phyloP scores from a whole-genome alignment of 805 yeast species.

The Yamadazyma endophytica region DNA sequence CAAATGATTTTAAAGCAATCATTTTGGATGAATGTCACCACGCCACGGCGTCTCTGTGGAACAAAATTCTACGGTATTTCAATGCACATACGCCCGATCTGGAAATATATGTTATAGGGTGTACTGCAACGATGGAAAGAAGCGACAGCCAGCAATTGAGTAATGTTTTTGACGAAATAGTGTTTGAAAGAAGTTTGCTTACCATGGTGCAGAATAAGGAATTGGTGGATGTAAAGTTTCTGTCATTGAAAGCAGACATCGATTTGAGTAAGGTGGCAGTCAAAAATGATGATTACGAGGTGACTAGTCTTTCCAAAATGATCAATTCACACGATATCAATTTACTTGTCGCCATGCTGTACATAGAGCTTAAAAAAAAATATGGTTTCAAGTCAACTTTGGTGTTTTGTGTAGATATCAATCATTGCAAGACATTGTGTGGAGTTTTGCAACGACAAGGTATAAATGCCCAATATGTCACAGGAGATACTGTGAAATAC shows the following conservation, averaged over 20 bases:
- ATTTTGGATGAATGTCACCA: constrained; percentile 94
- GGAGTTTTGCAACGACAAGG: constrained; percentile 53
- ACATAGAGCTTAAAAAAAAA: constrained; percentile 30
- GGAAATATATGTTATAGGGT: constrained; percentile 64
- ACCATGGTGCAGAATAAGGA: constrained; percentile 68
- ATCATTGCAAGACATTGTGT: constrained; percentile 57
- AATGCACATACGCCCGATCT: constrained; percentile 39
- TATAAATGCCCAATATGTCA: constrained; percentile 65
- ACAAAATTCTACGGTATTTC: constrained; percentile 55
- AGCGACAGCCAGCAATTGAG: constrained; percentile 64
- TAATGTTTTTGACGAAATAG: constrained; percentile 65
- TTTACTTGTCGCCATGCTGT: constrained; percentile 52
- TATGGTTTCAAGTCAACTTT: constrained; percentile 56
- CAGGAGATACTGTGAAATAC: constrained; percentile 55
- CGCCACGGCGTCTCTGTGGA: constrained; percentile 70
- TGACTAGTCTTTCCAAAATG: constrained; percentile 45
- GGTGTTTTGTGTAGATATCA: constrained; percentile 72
- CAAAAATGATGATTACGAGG: constrained; percentile 50
- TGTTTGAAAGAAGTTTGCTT: constrained; percentile 59
- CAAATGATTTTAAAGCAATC: constrained; percentile 62
- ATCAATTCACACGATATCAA: constrained; percentile 55
- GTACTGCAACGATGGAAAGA: constrained; percentile 82
- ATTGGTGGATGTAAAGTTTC: constrained; percentile 65
- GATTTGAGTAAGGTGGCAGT: constrained; percentile 34
- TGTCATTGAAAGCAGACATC: constrained; percentile 48